Evolutionary conservation across 345 rosid species (phyloP), one percentile per base, ranked within the genome.

Genomic region (Excoecaria cochinchinensis): DNA sequence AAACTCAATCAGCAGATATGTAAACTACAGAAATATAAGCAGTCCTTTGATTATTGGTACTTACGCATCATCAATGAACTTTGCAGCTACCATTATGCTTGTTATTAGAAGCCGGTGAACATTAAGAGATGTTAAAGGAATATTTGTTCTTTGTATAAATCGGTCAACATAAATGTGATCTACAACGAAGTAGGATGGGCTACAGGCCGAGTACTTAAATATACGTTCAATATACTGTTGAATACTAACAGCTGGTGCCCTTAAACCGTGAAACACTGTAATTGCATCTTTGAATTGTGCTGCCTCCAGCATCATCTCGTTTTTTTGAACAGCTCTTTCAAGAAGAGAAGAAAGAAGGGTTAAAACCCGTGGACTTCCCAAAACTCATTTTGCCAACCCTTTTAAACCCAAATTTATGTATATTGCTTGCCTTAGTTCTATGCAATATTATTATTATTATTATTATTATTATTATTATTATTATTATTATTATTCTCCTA

Each of bases 51-150:
- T n/a, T n/a, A n/a, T n/a, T n/a, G n/a, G n/a, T n/a, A n/a, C n/a
- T n/a, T n/a, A n/a, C n/a, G n/a, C n/a, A n/a, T n/a, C n/a, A n/a
- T n/a, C n/a, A 1, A 87, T 77, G 70, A 92, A 92, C 83, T 94
- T 95, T 51, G 92, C 99, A 8, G 99, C 97, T 47, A 92, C 68
- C 89, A 89, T 88, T 17, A 92, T 87, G 80, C 90, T 86, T 6
- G 95, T 95, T 9, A 95, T 85, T 67, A 92, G 81, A 79, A 92
- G 95, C 66, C 98, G 92, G 56, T 95, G 99, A 68, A 92, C 90
- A 59, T 92, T 95, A 44, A 84, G 88, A 46, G 91, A 87, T 5
- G 82, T 90, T 79, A 95, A 83, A 63, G 14, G 89, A 78, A 90
- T 72, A 46, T 86, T 78, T n/a, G 87, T 85, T 62, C 67, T 70